A percentile compares a stretch with the other conserved stretches of the same genome.
Evolutionary conservation across 1,139 yeast species (phyloP).

Genomic region (Kodamaea fungicola): DNA sequence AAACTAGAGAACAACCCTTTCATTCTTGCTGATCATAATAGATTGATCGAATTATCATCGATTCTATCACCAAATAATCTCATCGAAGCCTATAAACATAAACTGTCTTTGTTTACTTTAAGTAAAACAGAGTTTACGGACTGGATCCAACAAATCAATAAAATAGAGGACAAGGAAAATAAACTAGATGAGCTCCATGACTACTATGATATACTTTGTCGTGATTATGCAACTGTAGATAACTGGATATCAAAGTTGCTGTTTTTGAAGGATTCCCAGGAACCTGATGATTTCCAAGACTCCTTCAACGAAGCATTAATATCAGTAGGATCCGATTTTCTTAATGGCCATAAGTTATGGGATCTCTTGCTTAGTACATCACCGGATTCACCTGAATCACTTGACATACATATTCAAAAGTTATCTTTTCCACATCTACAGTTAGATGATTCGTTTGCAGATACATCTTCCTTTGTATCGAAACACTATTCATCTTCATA

Average conservation of each 20-base stretch:
- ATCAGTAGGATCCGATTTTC: conserved; percentile 29
- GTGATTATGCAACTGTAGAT: conserved; percentile 13
- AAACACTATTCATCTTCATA: conserved; percentile 26
- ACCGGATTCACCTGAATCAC: conserved; percentile 9
- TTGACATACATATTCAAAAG: conserved; percentile 29
- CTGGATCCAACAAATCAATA: conserved; percentile 24
- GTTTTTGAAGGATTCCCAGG: not conserved
- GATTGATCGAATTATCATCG: conserved; percentile 15
- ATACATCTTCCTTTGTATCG: conserved; percentile 44
- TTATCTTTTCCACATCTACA: conserved; percentile 41
- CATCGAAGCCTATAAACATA: conserved; percentile 17
- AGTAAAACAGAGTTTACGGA: conserved; percentile 21
- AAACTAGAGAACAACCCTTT: conserved; percentile 14
- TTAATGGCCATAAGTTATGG: conserved; percentile 37
- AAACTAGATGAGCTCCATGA: conserved; percentile 12
- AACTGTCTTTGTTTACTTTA: conserved; percentile 19
- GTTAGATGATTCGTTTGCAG: conserved; percentile 40
- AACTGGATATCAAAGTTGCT: conserved; percentile 15
- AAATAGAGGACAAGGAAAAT: conserved; percentile 12
- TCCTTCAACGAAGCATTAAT: conserved; percentile 1
- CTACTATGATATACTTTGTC: conserved; percentile 15
- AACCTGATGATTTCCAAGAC: conserved; percentile 1
- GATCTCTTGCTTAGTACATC: conserved; percentile 15
- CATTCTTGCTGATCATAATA: conserved; percentile 16
- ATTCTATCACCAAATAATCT: conserved; percentile 9